Evolutionary conservation across 192 early-diverging fungal species (phyloP).

Genomic region (Podila minutissima): DNA sequence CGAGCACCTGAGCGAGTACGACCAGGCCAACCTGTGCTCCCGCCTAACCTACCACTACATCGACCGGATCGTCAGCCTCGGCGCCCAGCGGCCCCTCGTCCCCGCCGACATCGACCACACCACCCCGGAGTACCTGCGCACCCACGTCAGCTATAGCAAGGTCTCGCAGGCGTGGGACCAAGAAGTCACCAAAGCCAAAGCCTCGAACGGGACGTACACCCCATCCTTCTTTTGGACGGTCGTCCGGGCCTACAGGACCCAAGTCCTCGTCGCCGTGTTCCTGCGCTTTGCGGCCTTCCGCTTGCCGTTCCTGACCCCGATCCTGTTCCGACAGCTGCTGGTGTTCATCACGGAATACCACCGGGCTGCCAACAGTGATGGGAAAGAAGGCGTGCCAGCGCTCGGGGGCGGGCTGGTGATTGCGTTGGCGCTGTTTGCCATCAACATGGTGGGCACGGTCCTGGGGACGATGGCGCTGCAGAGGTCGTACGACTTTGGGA

Average conservation of each 20-base stretch:
- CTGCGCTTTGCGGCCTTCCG: constrained; percentile 13
- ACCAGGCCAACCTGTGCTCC: constrained; percentile 40
- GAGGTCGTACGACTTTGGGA: constrained; percentile 63
- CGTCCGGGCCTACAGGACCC: constrained; percentile 8
- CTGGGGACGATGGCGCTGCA: constrained; percentile 4
- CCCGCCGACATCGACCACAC: constrained; percentile 18
- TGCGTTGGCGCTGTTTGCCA: constrained; percentile 14
- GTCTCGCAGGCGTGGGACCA: constrained; percentile 10
- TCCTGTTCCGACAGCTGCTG: constrained; percentile 31
- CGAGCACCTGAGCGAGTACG: constrained; percentile 11
- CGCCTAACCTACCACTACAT: constrained; percentile 16
- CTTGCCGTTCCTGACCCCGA: constrained; percentile 10
- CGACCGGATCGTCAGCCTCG: constrained; percentile 17
- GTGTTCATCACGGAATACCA: constrained; percentile 32
- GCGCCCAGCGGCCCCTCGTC: constrained; percentile 33
- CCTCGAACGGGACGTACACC: not conserved
- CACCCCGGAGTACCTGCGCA: constrained; percentile 5
- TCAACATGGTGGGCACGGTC: constrained; percentile 6
- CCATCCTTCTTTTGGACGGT: constrained; percentile 28
- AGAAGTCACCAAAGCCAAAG: not conserved
- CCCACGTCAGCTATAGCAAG: constrained; percentile 12
- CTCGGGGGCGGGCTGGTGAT: constrained; percentile 25
- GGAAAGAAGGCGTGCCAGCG: not conserved
- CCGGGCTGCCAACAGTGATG: constrained; percentile 6
- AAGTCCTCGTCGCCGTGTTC: not conserved